Base-by-base conservation (phyloP, 805 yeast species). In the Ogataea trehalophila region DNA sequence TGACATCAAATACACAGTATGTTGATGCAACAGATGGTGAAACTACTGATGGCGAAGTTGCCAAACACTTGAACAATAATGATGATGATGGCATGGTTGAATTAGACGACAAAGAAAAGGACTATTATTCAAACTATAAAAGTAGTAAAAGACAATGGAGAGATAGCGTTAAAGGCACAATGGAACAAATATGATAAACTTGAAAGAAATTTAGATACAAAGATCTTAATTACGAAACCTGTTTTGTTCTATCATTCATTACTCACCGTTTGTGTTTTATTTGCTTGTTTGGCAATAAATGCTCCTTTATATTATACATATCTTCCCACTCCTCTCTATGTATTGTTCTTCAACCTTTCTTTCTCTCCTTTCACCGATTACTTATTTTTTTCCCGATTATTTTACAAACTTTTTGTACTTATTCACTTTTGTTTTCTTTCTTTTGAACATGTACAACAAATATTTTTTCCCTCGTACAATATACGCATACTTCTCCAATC, bases 101-200 rank as follows among this genome's bases (percentile, higher is more conserved):
- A 22, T 18, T 46, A 18, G 26, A 33, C 5, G 41, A 41, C 1
- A 42, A 34, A 3, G 49, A 43, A n/a, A 33, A 43, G 26, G 53
- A 73, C 48, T 75, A 72, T 42, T 73, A 71, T 44, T 72, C 79
- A 1, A 74, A 73, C 51, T 74, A 75, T 51, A 58, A 68, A 6
- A 66, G 65, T 44, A 75, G 68, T 51, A 74, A 71, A 52, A 65
- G 69, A 53, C 69, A 69, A 23, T 75, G 60, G 60, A 64, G 56
- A 63, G 69, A 41, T 62, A 71, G 45, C 63, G 72, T 49, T 53
- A 72, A 44, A 22, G 29, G 18, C 15, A 69, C 71, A 57, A 75
- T 75, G 40, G 65, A 67, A 43, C 58, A 55, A 50, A 29, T 33
- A 26, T 17, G 20, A 26, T 8, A n/a, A n/a, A 33, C 20, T 44